Evolutionary conservation across 345 rosid species (phyloP).

Genomic region (Combretum micranthum): DNA sequence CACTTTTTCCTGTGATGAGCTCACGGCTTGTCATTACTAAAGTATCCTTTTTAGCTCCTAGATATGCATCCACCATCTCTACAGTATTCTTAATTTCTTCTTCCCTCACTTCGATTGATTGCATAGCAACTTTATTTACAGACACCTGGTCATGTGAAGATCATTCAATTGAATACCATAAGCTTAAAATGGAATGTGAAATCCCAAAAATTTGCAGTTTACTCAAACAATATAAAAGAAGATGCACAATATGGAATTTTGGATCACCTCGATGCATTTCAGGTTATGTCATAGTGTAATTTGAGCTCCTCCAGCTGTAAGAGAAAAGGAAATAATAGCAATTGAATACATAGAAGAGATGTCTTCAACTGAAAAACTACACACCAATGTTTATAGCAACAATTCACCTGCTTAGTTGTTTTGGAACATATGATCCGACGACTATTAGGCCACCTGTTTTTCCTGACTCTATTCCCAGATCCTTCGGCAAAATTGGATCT

Average conservation of each 20-base stretch:
- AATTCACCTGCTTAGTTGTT: slow-evolving; percentile 83
- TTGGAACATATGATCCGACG: slow-evolving; percentile 97
- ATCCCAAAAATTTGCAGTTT: not conserved
- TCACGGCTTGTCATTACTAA: slow-evolving; percentile 88
- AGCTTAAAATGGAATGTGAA: slow-evolving; percentile 1
- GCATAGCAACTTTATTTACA: slow-evolving; percentile 77
- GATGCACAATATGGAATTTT: not conserved
- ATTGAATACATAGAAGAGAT: not conserved
- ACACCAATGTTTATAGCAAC: slow-evolving; percentile 10
- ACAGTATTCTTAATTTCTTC: slow-evolving; percentile 69
- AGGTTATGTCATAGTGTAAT: slow-evolving; percentile 46
- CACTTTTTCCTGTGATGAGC: slow-evolving; percentile 85
- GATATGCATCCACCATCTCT: slow-evolving; percentile 66
- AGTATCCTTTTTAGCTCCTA: slow-evolving; percentile 59
- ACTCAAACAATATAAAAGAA: not conserved
- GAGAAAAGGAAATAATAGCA: not conserved
- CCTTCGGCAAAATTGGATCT: slow-evolving; percentile 72
- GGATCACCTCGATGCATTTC: slow-evolving; percentile 69
- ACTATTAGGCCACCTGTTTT: slow-evolving; percentile 72
- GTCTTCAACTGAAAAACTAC: not conserved
- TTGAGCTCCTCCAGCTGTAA: slow-evolving; percentile 81
- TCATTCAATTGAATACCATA: not conserved
- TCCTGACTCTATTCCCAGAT: slow-evolving; percentile 55
- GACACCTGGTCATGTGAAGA: slow-evolving; percentile 45
- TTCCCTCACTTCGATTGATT: slow-evolving; percentile 59